Percentiles rank a stretch among this genome's conserved stretches.
Evolutionary conservation across 371 early-diverging fungal genomes (phyloP).

Genomic region (Encephalitozoon hellem): DNA sequence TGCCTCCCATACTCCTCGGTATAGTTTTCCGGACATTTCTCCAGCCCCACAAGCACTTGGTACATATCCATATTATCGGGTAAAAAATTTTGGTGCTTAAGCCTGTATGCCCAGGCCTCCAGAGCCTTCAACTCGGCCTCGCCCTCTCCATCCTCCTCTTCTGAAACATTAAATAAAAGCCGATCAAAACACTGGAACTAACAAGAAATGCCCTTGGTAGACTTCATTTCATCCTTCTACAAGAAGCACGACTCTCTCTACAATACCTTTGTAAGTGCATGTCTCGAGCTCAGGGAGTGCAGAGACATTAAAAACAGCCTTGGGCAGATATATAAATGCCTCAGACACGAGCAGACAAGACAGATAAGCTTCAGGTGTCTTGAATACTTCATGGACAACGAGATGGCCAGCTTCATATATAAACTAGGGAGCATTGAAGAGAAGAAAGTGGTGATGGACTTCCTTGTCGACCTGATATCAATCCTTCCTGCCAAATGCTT

Average conservation of each 20-base stretch:
- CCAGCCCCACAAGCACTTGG: background rate
- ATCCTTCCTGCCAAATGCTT: background rate
- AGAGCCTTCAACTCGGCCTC: background rate
- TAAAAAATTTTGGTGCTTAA: constrained; percentile 5
- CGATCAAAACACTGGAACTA: background rate
- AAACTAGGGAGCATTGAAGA: background rate
- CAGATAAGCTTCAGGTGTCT: background rate
- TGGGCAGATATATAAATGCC: background rate
- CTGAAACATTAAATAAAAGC: constrained; percentile 5
- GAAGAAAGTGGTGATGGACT: background rate
- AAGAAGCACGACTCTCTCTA: background rate
- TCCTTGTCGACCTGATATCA: background rate
- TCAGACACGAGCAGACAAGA: constrained; percentile 15
- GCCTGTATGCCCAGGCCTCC: background rate
- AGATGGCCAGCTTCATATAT: background rate
- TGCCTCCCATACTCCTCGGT: constrained; percentile 22
- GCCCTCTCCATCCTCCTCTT: background rate
- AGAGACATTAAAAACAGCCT: background rate
- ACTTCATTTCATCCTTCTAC: background rate
- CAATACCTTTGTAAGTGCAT: constrained; percentile 2
- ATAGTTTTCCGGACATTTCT: constrained; percentile 15
- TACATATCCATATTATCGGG: constrained; percentile 7
- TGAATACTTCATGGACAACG: constrained; percentile 23
- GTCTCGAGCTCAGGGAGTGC: background rate
- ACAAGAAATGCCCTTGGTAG: background rate